These are phyloP conservation scores for Tolypocladium nubicola DNA, from an alignment of 2,329 filamentous ascomycete genomes.

Conservation along the genomic window DNA sequence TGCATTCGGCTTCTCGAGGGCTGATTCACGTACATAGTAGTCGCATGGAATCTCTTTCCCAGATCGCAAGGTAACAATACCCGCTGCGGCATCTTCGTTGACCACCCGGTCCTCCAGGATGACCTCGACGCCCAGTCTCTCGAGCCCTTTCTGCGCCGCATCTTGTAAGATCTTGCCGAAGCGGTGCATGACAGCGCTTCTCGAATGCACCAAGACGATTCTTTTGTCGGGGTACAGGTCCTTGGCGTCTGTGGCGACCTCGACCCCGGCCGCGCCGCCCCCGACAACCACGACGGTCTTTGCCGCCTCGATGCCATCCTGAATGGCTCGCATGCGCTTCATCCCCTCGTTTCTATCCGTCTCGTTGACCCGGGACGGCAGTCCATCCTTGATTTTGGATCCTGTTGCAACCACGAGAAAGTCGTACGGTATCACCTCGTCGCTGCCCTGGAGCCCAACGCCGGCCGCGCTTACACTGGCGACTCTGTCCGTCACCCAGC, in stretches of 20 bases:
- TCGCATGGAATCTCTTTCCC: conserved; percentile 36
- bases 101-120: conserved; percentile 39
- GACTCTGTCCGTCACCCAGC: conserved; percentile 34
- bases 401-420: conserved; percentile 50
- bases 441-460: conserved; percentile 27
- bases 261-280: conserved; percentile 51
- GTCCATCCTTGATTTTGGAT: conserved; percentile 27
- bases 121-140: conserved; percentile 35
- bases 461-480: conserved; percentile 21
- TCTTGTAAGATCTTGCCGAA: conserved; percentile 34
- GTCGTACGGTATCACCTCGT: conserved; percentile 37
- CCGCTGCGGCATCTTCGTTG: conserved; percentile 21
- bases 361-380: conserved; percentile 37
- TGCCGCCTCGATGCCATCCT: conserved; percentile 31
- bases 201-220: conserved; percentile 48
- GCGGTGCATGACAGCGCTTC: conserved; percentile 38
- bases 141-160: conserved; percentile 28
- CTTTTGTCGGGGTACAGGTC: conserved; percentile 42
- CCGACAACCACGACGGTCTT: conserved; percentile 39
- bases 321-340: conserved; percentile 31
- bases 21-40: conserved; percentile 29
- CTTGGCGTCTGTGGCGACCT: conserved; percentile 50
- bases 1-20: too few species aligned
- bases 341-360: conserved; percentile 31
- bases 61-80: conserved; percentile 31